Percentiles rank a stretch among this genome's conserved stretches.
Conservation (phyloP, 306 rosid species). For the Cucumis cinereus region DNA sequence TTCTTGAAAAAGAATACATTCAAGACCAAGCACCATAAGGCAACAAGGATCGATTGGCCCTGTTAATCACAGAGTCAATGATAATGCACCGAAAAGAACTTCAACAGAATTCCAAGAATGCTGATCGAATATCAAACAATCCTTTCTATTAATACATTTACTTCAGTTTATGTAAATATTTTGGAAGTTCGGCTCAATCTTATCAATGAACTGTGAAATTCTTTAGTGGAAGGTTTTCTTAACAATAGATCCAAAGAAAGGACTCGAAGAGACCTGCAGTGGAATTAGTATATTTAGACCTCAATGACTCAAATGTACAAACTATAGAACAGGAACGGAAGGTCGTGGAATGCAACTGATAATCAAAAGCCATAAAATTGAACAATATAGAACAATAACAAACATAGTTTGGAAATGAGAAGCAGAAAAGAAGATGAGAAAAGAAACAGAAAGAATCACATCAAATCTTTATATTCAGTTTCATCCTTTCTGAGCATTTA, state of each 20-base stretch:
- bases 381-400: neutral
- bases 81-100: slow-evolving; percentile 1
- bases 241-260: neutral
- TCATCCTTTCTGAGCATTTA: too few relatives aligned
- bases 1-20: slow-evolving; percentile 41
- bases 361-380: neutral
- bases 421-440: neutral
- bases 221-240: neutral
- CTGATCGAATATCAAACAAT: neutral
- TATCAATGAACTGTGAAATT: neutral
- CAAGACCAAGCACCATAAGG: slow-evolving; percentile 49
- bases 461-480: too few relatives aligned
- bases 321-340: neutral
- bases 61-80: slow-evolving; percentile 17
- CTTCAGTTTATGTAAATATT: neutral
- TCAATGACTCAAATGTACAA: neutral
- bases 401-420: neutral
- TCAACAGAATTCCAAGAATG: neutral
- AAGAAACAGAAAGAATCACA: neutral
- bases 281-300: neutral
- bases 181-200: neutral
- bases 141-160: neutral
- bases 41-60: slow-evolving; percentile 33
- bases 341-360: neutral
- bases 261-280: neutral